Base-by-base conservation (phyloP, 139 green algal genomes). In the Auxenochlorella pyrenoidosa region DNA sequence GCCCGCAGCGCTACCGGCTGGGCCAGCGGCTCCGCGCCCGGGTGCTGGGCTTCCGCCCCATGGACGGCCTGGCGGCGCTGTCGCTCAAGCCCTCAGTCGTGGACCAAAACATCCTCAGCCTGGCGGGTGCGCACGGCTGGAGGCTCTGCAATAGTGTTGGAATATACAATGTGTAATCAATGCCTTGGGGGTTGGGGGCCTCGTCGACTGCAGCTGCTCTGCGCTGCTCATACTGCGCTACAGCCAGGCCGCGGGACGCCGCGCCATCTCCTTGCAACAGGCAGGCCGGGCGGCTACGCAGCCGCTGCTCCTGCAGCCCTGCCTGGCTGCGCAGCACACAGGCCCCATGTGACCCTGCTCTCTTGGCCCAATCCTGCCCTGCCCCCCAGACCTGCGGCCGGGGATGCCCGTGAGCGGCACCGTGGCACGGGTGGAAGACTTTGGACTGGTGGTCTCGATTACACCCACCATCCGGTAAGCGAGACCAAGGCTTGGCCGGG, bases 31-130 rank as follows among this genome's bases (percentile, higher is more conserved):
- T 97, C n/a, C 59, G 54, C 18, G 94, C 86, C 5, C 89, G 96
- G 0, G 95, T 99, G 30, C 96, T 98, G 40, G 96, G 95, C 0
- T 94, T 94, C 81, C 93, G 97, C 36, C 92, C 94, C 34, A 91
- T 99, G 82, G 97, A 99, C 79, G 94, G 91, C 24, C 88, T 99
- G 79, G 94, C 93, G 1, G 91, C 90, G 24, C 87, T 97, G 63
- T 93, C 79, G 38, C 83, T 95, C 28, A 95, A 95, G 86, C 83
- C 89, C n/a, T 89, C 75, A 4, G 90, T 95, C 13, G 80, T 97
- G 43, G 86, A 88, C n/a, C 54, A 87, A 22, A 58, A 32, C 38
- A 71, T 92, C 36, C 54, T 90, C 66, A 84, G 83, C 87, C 63
- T 93, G 65, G 84, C 58, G 0, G 90, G 93, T 59, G 82, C 93